phyloP scores from a whole-genome alignment of 2,329 filamentous ascomycete species.

The Nigrograna mackinnonii region DNA sequence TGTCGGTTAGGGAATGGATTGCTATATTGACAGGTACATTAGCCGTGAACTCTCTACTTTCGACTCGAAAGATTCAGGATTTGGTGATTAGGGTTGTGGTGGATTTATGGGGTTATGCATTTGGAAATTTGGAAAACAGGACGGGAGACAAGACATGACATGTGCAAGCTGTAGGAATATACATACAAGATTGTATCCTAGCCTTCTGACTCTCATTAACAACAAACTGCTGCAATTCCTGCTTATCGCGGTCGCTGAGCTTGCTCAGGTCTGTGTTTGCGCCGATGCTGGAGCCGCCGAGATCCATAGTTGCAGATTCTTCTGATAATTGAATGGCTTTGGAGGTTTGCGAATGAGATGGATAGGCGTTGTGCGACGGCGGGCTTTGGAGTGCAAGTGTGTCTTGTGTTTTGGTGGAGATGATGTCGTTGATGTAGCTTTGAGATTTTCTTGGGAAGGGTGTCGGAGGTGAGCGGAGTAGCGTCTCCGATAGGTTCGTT shows the following conservation, averaged over 20 bases:
- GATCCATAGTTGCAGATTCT: constrained; percentile 25
- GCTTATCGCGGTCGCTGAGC: constrained; percentile 81
- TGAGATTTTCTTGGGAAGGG: neutral
- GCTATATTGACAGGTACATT: constrained; percentile 37
- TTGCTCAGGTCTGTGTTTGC: constrained; percentile 67
- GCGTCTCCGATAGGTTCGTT: no score
- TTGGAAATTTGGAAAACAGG: no score
- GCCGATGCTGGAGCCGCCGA: constrained; percentile 45
- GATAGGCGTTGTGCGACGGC: neutral
- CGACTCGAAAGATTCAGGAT: no score
- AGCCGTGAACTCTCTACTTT: no score
- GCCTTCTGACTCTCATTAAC: constrained; percentile 84
- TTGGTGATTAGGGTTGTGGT: no score
- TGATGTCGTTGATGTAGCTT: neutral
- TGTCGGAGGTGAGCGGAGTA: neutral
- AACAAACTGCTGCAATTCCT: constrained; percentile 85
- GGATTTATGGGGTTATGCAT: no score
- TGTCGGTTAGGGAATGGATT: constrained; percentile 70
- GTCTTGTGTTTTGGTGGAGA: neutral
- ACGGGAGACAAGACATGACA: no score
- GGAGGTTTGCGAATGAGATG: neutral
- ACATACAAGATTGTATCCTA: constrained; percentile 59
- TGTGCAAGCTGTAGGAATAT: no score
- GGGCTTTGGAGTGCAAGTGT: constrained; percentile 6
- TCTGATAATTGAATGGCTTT: constrained; percentile 1